These are phyloP conservation scores for Saturnispora serradocipensis DNA, from an alignment of 805 yeast species.

Conservation along the genomic window DNA sequence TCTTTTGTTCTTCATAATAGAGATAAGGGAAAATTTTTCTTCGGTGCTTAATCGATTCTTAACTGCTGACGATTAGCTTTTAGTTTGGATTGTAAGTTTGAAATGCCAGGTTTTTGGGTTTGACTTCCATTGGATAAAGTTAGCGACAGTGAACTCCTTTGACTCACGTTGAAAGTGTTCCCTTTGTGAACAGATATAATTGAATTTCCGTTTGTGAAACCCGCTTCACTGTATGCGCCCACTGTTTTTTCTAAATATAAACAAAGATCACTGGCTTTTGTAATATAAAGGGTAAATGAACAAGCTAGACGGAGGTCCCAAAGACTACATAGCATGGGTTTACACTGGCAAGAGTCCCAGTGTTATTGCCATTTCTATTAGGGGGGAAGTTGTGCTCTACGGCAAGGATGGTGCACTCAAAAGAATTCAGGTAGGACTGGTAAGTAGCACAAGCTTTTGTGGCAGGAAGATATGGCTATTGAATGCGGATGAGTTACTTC, in stretches of 20 bases:
- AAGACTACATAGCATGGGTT: slow-evolving; percentile 4
- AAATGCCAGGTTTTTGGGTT: background rate
- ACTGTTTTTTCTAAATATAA: background rate
- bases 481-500: background rate
- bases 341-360: background rate
- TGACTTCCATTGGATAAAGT: too few species aligned
- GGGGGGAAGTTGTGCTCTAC: slow-evolving; percentile 4
- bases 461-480: background rate
- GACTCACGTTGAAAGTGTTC: background rate
- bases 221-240: background rate
- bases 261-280: background rate
- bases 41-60: background rate
- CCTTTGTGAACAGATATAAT: background rate
- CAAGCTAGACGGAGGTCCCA: slow-evolving; percentile 1
- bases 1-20: background rate
- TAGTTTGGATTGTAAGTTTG: background rate
- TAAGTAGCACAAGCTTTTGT: background rate
- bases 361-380: slow-evolving; percentile 1
- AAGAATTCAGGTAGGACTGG: background rate
- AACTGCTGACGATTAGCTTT: background rate
- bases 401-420: background rate
- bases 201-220: background rate
- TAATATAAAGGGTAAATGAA: background rate
- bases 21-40: background rate
- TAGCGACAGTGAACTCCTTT: background rate